Percentiles rank a stretch among this genome's conserved stretches.
Evolutionary conservation across 192 early-diverging fungal genomes (phyloP).

Genomic region (Coemansia sp.): DNA sequence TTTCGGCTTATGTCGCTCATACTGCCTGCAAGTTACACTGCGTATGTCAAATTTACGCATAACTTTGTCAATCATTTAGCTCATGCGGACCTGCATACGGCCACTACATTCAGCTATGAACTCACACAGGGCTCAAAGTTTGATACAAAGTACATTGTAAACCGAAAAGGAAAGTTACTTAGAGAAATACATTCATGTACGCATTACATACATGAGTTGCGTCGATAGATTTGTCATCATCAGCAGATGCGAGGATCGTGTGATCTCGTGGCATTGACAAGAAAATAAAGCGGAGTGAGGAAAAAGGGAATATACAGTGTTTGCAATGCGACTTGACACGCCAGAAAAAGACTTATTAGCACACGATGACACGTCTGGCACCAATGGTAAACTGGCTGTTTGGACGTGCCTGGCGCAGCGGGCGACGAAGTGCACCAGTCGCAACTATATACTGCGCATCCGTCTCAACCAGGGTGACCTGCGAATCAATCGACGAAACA

Average conservation of each 20-base stretch:
- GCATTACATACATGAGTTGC: not conserved
- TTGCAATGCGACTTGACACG: not conserved
- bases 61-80: not conserved
- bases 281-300: not conserved
- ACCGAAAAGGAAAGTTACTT: not conserved
- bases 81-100: not conserved
- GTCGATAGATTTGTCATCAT: not conserved
- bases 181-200: not conserved
- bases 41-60: not conserved
- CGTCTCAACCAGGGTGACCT: slow-evolving; percentile 33
- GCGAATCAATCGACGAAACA: slow-evolving; percentile 20
- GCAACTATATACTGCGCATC: not conserved
- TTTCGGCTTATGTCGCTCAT: too few relatives aligned
- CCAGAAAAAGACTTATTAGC: slow-evolving; percentile 7
- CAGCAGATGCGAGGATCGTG: not conserved
- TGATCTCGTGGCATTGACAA: not conserved
- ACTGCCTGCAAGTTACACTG: not conserved
- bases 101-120: not conserved
- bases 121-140: not conserved
- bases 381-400: slow-evolving; percentile 53
- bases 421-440: slow-evolving; percentile 4
- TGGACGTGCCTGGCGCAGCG: slow-evolving; percentile 7
- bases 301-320: not conserved
- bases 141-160: not conserved
- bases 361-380: slow-evolving; percentile 29